phyloP scores from a whole-genome alignment of 192 early-diverging fungal genomes.

The Coemansia sp. region DNA sequence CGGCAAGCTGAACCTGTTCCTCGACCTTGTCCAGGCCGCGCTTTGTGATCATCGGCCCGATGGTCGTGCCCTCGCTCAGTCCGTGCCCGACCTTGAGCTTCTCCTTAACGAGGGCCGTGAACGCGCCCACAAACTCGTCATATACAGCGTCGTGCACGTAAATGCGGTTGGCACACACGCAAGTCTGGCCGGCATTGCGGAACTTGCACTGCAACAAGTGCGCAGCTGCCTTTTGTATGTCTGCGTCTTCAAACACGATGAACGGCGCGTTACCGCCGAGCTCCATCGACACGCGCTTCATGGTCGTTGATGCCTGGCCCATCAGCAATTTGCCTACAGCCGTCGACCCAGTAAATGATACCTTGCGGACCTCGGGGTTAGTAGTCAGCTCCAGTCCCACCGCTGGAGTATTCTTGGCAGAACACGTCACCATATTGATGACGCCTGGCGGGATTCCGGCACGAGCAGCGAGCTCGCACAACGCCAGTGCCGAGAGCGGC shows the following conservation, averaged over 20 bases:
- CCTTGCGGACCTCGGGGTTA: conserved; percentile 53
- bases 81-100: conserved; percentile 76
- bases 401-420: conserved; percentile 47
- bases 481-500: conserved; percentile 59
- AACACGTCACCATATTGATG: conserved; percentile 56
- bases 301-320: conserved; percentile 52
- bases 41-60: conserved; percentile 83
- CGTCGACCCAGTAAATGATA: conserved; percentile 63
- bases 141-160: conserved; percentile 70
- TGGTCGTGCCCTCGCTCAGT: conserved; percentile 62
- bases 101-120: conserved; percentile 41
- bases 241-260: conserved; percentile 60
- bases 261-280: conserved; percentile 65
- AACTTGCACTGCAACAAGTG: conserved; percentile 54
- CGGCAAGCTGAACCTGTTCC: conserved; percentile 71
- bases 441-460: conserved; percentile 60
- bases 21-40: conserved; percentile 70
- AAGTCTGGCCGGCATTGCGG: conserved; percentile 76
- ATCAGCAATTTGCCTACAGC: conserved; percentile 57
- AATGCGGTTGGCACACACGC: conserved; percentile 71
- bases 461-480: conserved; percentile 56
- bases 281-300: conserved; percentile 60
- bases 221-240: conserved; percentile 45
- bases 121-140: conserved; percentile 67
- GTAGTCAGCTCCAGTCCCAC: conserved; percentile 54